Evolutionary conservation across 495 filamentous ascomycete species (phyloP).

Genomic region (Aspergillus baeticus): DNA sequence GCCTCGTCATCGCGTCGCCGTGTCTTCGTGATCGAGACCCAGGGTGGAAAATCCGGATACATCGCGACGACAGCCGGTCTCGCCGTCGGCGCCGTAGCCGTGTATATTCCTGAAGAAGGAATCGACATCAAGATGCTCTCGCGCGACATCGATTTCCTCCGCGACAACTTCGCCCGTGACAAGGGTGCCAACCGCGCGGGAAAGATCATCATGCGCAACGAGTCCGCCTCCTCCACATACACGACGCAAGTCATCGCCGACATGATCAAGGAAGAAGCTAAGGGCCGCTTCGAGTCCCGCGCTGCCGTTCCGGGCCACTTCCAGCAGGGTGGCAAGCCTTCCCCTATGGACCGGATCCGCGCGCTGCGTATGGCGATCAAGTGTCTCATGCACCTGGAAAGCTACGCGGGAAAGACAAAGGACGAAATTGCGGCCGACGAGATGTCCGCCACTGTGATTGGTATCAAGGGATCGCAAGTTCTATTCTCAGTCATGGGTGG

Average conservation of each 20-base stretch:
- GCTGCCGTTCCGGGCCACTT: conserved; percentile 94
- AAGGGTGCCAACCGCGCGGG: conserved; percentile 88
- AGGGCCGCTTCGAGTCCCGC: conserved; percentile 89
- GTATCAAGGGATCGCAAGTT: conserved; percentile 85
- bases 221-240: conserved; percentile 87
- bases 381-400: conserved; percentile 86
- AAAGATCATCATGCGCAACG: conserved; percentile 91
- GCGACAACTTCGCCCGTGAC: conserved; percentile 80
- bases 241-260: conserved; percentile 89
- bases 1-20: conserved; percentile 88
- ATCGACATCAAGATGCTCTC: conserved; percentile 92
- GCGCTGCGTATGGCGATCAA: conserved; percentile 89
- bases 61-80: conserved; percentile 88
- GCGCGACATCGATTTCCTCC: conserved; percentile 85
- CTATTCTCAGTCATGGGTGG: conserved; percentile 76
- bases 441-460: conserved; percentile 77
- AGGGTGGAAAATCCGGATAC: conserved; percentile 93
- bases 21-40: conserved; percentile 97
- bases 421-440: conserved; percentile 69
- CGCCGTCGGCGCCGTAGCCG: conserved; percentile 85
- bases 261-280: conserved; percentile 92
- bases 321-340: conserved; percentile 91
- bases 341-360: conserved; percentile 92
- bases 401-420: conserved; percentile 62
- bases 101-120: conserved; percentile 97